Evolutionary conservation across 2,329 filamentous ascomycete genomes (phyloP), one percentile per base, ranked within the genome.

Genomic region (Penicillium sumatraense): DNA sequence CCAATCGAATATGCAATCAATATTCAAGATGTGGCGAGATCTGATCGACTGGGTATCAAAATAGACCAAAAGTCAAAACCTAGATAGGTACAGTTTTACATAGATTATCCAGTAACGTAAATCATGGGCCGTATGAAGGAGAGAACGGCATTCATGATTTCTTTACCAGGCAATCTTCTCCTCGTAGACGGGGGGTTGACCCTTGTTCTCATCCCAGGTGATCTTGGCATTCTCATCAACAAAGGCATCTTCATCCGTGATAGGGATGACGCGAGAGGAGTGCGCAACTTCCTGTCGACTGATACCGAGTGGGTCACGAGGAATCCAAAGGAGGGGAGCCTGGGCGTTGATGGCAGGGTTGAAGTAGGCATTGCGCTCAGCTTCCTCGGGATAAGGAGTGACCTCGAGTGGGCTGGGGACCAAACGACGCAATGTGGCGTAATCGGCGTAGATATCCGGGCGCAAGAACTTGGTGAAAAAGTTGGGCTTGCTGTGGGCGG

Each of bases 251-350:
- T 91, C 89, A 63, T 96, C 91, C 0, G 89, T 93, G 60, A 96
- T 93, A 1, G 87, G 85, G 26, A 91, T 89, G 27, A 90, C 83
- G 65, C 83, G 85, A 62, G 80, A 80, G 0, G 89, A 89, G 65
- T 95, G 89, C 11, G 80, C 80, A 50, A 95, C 81, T 73, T 96
- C 92, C 70, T 96, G 89, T 65, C 81, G 81, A 51, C 87, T 91
- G 38, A 96, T 84, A 9, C 91, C 89, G 21, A 86, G 83, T 1
- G 82, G 75, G 66, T 96, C 92, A 54, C 84, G 81, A 0, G 92
- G 91, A 51, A 96, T 89, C 92, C 92, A 96, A n/a, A 96, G 79
- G 26, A 91, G 76, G 2, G 90, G 89, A 1, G 83, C 74, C 63
- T 81, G 62, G 57, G 84, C 80, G 21, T 73, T 83, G 68, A 93